Percentiles rank a stretch among this genome's conserved stretches.
phyloP scores from a whole-genome alignment of 768 basidiomycete genomes.

The Gymnopilus junonius region DNA sequence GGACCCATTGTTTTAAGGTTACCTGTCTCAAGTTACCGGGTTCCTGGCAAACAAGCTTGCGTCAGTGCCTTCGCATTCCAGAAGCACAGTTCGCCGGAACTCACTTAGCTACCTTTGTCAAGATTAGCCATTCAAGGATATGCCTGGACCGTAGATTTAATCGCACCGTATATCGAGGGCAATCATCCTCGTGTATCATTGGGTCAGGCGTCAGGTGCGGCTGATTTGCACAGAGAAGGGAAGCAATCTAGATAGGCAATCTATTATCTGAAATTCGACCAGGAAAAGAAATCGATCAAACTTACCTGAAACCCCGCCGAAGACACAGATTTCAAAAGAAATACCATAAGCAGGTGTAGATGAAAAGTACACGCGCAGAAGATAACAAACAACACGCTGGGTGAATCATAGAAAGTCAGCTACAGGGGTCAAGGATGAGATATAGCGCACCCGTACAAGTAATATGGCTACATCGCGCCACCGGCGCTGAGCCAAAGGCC shows the following conservation, averaged over 20 bases:
- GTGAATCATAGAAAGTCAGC: neutral
- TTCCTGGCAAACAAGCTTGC: constrained; percentile 18
- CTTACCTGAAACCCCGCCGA: neutral
- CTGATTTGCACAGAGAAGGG: neutral
- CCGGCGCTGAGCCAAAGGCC: neutral
- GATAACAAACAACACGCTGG: neutral
- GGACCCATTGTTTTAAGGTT: neutral
- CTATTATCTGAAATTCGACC: neutral
- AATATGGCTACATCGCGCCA: neutral
- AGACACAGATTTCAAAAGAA: neutral
- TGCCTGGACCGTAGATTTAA: neutral
- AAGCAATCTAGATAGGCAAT: neutral
- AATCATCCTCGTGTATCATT: neutral
- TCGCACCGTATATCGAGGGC: constrained; percentile 3
- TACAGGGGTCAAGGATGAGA: neutral
- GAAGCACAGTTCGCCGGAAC: constrained; percentile 19
- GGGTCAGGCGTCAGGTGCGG: neutral
- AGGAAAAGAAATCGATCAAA: constrained; percentile 2
- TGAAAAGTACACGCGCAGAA: neutral
- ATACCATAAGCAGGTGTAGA: neutral
- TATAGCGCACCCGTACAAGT: neutral
- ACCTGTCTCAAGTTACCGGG: neutral
- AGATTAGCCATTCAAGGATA: constrained; percentile 19
- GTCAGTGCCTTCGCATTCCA: constrained; percentile 13
- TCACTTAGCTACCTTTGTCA: constrained; percentile 18